A percentile compares a stretch with the other conserved stretches of the same genome.
Evolutionary conservation across 83 land plant genomes (phyloP).

Genomic region (Thuja plicata): DNA sequence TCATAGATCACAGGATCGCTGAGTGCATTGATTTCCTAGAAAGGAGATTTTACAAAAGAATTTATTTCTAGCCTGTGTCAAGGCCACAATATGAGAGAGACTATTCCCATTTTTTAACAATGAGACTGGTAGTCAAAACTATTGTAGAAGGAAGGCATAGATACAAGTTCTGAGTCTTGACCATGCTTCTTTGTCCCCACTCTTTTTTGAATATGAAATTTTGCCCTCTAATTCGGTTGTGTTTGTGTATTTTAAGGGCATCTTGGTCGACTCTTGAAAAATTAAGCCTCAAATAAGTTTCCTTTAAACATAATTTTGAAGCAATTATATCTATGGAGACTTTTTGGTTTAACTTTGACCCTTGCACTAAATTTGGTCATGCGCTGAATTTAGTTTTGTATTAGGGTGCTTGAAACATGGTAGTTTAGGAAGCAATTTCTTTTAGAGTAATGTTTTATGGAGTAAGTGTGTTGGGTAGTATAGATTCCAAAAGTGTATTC

Average conservation of each 20-base stretch:
- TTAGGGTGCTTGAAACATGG: background rate
- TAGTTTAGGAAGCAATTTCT: background rate
- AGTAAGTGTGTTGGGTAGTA: background rate
- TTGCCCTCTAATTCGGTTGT: background rate
- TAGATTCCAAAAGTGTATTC: too few relatives aligned
- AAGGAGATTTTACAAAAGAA: too few relatives aligned
- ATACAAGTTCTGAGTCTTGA: constrained; percentile 18
- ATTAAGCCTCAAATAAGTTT: background rate
- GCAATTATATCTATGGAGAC: background rate
- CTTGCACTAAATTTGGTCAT: background rate
- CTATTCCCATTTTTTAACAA: too few relatives aligned
- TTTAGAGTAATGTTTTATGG: background rate
- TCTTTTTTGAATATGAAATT: background rate
- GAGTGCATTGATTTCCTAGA: too few relatives aligned
- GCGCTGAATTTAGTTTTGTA: background rate
- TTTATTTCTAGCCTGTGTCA: too few relatives aligned
- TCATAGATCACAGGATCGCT: too few relatives aligned
- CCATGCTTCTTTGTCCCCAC: constrained; percentile 9
- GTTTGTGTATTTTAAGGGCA: background rate
- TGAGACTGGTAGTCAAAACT: too few relatives aligned
- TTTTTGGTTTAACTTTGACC: background rate
- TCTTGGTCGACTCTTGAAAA: background rate
- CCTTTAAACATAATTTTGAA: background rate
- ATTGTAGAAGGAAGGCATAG: too few relatives aligned
- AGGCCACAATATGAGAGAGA: too few relatives aligned